Evolutionary conservation across 2,329 filamentous ascomycete genomes (phyloP), one percentile per base, ranked within the genome.

Genomic region (Xenoacremonium recifei): DNA sequence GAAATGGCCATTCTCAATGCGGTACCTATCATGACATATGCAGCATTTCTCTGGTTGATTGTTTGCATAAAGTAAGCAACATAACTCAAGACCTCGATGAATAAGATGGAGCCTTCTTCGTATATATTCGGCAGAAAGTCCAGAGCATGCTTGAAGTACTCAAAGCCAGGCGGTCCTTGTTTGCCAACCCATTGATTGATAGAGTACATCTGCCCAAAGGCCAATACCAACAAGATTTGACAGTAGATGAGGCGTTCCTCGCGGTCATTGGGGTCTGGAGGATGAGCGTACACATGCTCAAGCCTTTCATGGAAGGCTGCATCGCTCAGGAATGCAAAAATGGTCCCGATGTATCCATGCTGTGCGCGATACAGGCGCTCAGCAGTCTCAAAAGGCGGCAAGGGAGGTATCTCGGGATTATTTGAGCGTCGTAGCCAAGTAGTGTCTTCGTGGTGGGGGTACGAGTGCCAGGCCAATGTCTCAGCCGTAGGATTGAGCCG

Each of bases 1-100:
- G 71, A 76, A 21, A 79, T 75, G 7, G 76, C 76, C 76, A 80
- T 80, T 11, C 76, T 71, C 19, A 79, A 58, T 4, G 76, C 76
- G 29, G 75, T 64, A 6, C 75, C 75, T 15, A 76, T 70, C 45
- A 78, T 79, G 16, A 79, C 62, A 40, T 76, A 79, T 0, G 76
- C 75, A 3, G 75, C 73, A 54, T 80, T 76, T 16, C 72, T 65
- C 1, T 74, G 67, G 49, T 79, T 78, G 45, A 79, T 64, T 45
- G 77, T 79, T 47, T 79, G 76, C 68, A 80, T 71, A 31, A 77
- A 80, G 50, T 79, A 79, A 12, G 74, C 75, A 2, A 76, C 68
- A 35, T 78, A 68, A 7, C 73, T 72, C 6, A 80, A 59, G 2
- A 77, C 74, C 52, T 79, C 76, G 3, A 79, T 74, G 31, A 76